Evolutionary conservation across 306 rosid genomes (phyloP).

Genomic region (Cercis canadensis): DNA sequence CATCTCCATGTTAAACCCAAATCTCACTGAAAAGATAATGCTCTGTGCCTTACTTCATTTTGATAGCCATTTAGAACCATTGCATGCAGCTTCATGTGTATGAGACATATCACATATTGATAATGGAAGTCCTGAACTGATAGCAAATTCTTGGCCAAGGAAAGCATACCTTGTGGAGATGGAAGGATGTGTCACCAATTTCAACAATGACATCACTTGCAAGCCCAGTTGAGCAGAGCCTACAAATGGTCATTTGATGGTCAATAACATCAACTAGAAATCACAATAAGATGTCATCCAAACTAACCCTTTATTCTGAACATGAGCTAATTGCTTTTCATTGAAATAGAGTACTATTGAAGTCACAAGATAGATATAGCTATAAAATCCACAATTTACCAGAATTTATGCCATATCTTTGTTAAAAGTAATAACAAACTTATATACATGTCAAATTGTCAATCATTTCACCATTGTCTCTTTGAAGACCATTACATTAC

Average conservation of each 20-base stretch:
- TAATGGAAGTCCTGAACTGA: not conserved
- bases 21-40: not conserved
- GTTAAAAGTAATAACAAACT: constrained; percentile 1
- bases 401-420: not conserved
- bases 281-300: not conserved
- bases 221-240: constrained; percentile 90
- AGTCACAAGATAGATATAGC: not conserved
- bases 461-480: too few species aligned
- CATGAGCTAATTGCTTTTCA: not conserved
- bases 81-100: not conserved
- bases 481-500: too few species aligned
- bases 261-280: constrained; percentile 4
- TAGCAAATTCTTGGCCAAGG: constrained; percentile 12
- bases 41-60: not conserved
- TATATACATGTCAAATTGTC: not conserved
- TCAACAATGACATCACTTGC: constrained; percentile 79
- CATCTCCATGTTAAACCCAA: constrained; percentile 7
- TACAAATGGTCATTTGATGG: constrained; percentile 41
- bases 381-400: not conserved
- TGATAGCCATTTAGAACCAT: constrained; percentile 7
- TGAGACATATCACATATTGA: not conserved
- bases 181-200: constrained; percentile 75
- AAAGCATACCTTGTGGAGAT: constrained; percentile 83
- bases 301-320: not conserved
- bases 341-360: not conserved